These are phyloP conservation scores for Pythium apleroticum DNA, from an alignment of 352 stramenopile species.

Conservation along the genomic window DNA sequence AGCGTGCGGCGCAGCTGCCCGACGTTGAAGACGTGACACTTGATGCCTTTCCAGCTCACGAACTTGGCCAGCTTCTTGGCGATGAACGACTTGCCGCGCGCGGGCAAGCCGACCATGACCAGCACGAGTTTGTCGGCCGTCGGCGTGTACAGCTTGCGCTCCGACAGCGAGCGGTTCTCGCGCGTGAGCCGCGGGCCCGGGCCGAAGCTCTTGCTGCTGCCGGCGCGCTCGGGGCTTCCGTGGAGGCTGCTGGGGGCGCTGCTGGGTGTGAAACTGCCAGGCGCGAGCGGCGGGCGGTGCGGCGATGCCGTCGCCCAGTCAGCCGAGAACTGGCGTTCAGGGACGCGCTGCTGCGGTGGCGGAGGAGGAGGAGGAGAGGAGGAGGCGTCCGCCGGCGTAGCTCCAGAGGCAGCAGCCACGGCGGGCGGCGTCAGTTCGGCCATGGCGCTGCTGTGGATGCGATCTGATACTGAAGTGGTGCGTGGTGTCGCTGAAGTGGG, in stretches of 20 bases:
- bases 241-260: constrained; percentile 27
- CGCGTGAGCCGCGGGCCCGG: constrained; percentile 9
- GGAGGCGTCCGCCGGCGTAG: background rate
- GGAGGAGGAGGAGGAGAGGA: background rate
- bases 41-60: constrained; percentile 78
- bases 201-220: constrained; percentile 16
- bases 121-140: constrained; percentile 94
- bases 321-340: constrained; percentile 22
- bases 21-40: constrained; percentile 93
- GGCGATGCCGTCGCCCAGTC: constrained; percentile 9
- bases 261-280: constrained; percentile 7
- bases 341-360: constrained; percentile 15
- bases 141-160: constrained; percentile 76
- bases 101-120: constrained; percentile 94
- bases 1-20: constrained; percentile 91
- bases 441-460: constrained; percentile 4
- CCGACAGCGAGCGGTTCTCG: constrained; percentile 46
- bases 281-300: constrained; percentile 18
- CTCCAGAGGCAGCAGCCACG: no score
- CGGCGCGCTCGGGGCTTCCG: constrained; percentile 19
- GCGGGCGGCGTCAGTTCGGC: constrained; percentile 9
- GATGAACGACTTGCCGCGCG: constrained; percentile 96
- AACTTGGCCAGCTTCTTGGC: constrained; percentile 90
- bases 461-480: background rate
- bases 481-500: background rate